Evolutionary conservation across 2,329 filamentous ascomycete species (phyloP).

Genomic region (Fusarium sterilihyphosum): DNA sequence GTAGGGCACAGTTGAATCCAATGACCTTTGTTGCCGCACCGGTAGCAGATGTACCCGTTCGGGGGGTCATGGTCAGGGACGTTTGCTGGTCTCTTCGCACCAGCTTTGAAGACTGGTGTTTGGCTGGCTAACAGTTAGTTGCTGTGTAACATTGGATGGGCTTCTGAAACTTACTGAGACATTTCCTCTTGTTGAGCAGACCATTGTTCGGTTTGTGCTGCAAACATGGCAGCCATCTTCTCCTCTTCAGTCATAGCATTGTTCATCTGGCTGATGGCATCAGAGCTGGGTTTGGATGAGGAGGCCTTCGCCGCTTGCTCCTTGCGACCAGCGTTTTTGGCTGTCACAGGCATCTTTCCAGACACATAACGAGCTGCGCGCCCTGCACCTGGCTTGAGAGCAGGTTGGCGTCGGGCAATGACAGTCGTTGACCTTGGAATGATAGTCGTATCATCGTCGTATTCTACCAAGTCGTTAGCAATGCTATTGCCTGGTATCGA

Average conservation of each 20-base stretch:
- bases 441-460: constrained; percentile 97
- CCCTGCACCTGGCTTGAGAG: constrained; percentile 85
- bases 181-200: constrained; percentile 92
- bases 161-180: constrained; percentile 70
- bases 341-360: constrained; percentile 91
- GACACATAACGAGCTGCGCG: constrained; percentile 94
- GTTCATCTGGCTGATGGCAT: constrained; percentile 73
- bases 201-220: constrained; percentile 91
- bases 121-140: constrained; percentile 60
- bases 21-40: constrained; percentile 97
- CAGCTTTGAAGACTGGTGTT: constrained; percentile 69
- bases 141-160: constrained; percentile 3
- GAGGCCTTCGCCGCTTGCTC: constrained; percentile 69
- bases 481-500: not conserved
- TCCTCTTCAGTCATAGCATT: constrained; percentile 92
- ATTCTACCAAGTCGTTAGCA: constrained; percentile 69
- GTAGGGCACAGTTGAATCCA: constrained; percentile 99
- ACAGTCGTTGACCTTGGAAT: constrained; percentile 96
- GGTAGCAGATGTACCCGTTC: constrained; percentile 93
- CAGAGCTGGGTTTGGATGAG: constrained; percentile 64
- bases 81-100: constrained; percentile 73
- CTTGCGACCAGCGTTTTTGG: constrained; percentile 80
- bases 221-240: constrained; percentile 91
- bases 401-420: constrained; percentile 86
- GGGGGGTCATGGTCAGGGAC: constrained; percentile 94